A percentile compares a stretch with the other conserved stretches of the same genome.
phyloP scores from a whole-genome alignment of 2,329 filamentous ascomycete species.

The Botryotinia calthae region DNA sequence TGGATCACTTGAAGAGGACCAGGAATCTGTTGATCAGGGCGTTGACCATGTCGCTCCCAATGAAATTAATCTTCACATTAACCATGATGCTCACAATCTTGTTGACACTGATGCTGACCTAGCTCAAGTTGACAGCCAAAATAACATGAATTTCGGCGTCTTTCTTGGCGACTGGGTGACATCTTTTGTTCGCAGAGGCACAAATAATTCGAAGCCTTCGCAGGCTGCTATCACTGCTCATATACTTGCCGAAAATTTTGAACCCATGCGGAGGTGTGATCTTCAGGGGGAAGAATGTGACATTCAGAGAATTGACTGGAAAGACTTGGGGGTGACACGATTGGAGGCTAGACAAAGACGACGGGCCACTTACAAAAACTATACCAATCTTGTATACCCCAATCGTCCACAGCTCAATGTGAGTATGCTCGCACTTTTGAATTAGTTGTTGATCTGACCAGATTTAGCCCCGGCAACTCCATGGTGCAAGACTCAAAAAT shows the following conservation, averaged over 20 bases:
- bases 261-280: slow-evolving; percentile 43
- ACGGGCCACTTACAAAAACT: slow-evolving; percentile 53
- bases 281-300: slow-evolving; percentile 56
- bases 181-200: slow-evolving; percentile 13
- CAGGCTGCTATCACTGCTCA: slow-evolving; percentile 27
- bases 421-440: slow-evolving; percentile 37
- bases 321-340: slow-evolving; percentile 50
- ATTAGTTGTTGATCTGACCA: slow-evolving; percentile 11
- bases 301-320: slow-evolving; percentile 60
- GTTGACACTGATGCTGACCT: slow-evolving; percentile 33
- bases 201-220: slow-evolving; percentile 24
- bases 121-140: slow-evolving; percentile 38
- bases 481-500: slow-evolving; percentile 28
- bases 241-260: slow-evolving; percentile 25
- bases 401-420: slow-evolving; percentile 47
- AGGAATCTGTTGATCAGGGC: slow-evolving; percentile 8
- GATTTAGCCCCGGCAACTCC: slow-evolving; percentile 25
- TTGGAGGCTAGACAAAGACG: slow-evolving; percentile 49
- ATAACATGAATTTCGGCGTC: slow-evolving; percentile 50
- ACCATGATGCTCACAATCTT: background rate
- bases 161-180: slow-evolving; percentile 52
- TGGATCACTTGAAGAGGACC: background rate
- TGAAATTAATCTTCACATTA: background rate
- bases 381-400: slow-evolving; percentile 51
- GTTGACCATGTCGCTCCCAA: background rate